Evolutionary conservation across 2,329 filamentous ascomycete species (phyloP).

Genomic region (Diaporthe ampelina): DNA sequence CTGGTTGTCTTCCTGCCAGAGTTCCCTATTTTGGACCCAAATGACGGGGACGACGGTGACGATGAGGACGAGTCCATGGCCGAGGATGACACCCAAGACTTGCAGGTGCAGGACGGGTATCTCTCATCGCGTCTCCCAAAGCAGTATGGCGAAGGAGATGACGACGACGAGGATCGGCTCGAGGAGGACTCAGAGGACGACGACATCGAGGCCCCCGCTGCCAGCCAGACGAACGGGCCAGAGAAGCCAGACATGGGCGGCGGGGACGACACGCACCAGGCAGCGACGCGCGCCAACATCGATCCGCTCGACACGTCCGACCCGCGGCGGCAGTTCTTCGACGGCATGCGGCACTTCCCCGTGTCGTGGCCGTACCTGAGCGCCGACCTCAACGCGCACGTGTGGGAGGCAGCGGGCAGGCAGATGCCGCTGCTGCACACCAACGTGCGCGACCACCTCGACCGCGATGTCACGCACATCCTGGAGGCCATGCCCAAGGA

Average conservation of each 20-base stretch:
- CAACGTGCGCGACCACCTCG: slow-evolving; percentile 43
- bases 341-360: slow-evolving; percentile 52
- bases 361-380: slow-evolving; percentile 54
- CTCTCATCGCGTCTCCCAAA: slow-evolving; percentile 39
- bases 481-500: slow-evolving; percentile 39
- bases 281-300: slow-evolving; percentile 44
- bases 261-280: slow-evolving; percentile 44
- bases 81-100: slow-evolving; percentile 17
- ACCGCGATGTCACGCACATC: slow-evolving; percentile 36
- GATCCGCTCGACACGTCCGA: slow-evolving; percentile 38
- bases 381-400: slow-evolving; percentile 59
- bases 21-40: slow-evolving; percentile 48
- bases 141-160: slow-evolving; percentile 43
- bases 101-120: slow-evolving; percentile 30
- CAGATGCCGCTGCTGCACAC: slow-evolving; percentile 38
- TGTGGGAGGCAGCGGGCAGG: slow-evolving; percentile 57
- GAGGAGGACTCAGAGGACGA: slow-evolving; percentile 35
- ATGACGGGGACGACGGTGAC: slow-evolving; percentile 38
- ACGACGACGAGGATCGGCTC: slow-evolving; percentile 40
- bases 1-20: slow-evolving; percentile 66
- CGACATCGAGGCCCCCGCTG: slow-evolving; percentile 35
- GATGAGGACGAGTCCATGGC: slow-evolving; percentile 32
- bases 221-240: slow-evolving; percentile 29
- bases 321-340: slow-evolving; percentile 49
- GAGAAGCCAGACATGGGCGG: slow-evolving; percentile 43